These are phyloP conservation scores for Suillus subalutaceus DNA, from an alignment of 768 basidiomycete genomes.

Conservation along the genomic window DNA sequence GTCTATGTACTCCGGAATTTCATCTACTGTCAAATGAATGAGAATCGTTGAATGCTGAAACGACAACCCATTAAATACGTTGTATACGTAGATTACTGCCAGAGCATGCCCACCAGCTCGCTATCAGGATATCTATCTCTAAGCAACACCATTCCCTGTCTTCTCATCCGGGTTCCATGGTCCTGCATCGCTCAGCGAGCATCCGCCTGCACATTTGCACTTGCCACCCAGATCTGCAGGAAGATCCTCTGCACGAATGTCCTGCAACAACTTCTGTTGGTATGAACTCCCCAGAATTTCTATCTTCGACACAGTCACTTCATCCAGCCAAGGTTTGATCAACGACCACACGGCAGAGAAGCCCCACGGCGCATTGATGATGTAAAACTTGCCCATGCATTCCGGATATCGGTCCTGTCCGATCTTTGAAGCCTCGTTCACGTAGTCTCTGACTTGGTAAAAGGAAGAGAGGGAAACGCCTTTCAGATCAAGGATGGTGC, in stretches of 20 bases:
- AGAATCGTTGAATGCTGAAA: constrained; percentile 17
- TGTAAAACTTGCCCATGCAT: constrained; percentile 97
- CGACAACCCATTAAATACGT: constrained; percentile 32
- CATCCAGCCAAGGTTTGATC: constrained; percentile 93
- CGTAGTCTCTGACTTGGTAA: constrained; percentile 92
- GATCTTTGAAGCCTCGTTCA: constrained; percentile 71
- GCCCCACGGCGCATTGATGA: constrained; percentile 95
- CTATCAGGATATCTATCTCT: constrained; percentile 16
- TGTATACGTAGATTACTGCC: constrained; percentile 31
- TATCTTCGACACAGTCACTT: constrained; percentile 94
- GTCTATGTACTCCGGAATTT: not conserved
- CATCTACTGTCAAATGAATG: not conserved
- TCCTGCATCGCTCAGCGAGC: constrained; percentile 86
- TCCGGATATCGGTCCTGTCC: constrained; percentile 94
- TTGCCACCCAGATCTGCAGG: constrained; percentile 84
- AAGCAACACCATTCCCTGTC: constrained; percentile 23
- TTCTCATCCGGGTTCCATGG: constrained; percentile 70
- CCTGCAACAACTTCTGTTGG: constrained; percentile 73
- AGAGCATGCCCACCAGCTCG: constrained; percentile 12
- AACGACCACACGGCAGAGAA: constrained; percentile 88
- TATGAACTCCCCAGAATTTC: constrained; percentile 78
- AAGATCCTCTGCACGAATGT: constrained; percentile 84
- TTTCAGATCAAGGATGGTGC: constrained; percentile 94
- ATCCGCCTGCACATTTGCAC: constrained; percentile 79
- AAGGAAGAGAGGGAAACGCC: constrained; percentile 74